Conservation (phyloP, 2,329 filamentous ascomycete species). For the Diplocarpon rosae region DNA sequence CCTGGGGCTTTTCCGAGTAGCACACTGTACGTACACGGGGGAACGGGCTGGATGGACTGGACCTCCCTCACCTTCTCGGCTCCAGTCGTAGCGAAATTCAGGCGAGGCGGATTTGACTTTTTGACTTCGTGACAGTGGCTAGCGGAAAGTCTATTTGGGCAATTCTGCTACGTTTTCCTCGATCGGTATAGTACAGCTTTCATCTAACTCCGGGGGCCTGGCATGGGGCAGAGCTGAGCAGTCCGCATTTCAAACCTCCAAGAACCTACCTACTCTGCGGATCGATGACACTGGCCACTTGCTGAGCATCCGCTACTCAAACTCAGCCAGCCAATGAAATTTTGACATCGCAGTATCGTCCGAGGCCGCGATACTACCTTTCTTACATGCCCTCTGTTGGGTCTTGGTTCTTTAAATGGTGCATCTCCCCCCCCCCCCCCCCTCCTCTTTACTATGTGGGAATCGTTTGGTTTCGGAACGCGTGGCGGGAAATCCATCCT, state of each 20-base stretch:
- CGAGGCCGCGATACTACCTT: slow-evolving; percentile 2
- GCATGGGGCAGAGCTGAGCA: too few relatives aligned
- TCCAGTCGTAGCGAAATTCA: neutral
- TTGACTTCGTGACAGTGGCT: slow-evolving; percentile 11
- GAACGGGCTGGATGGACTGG: neutral
- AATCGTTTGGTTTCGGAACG: too few relatives aligned
- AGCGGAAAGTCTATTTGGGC: slow-evolving; percentile 7
- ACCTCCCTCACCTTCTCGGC: neutral
- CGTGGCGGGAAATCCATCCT: too few relatives aligned
- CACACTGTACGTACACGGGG: too few relatives aligned
- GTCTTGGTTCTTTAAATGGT: neutral
- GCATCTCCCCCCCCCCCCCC: too few relatives aligned
- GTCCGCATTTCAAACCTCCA: too few relatives aligned
- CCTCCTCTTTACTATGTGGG: too few relatives aligned
- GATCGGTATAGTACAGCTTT: slow-evolving; percentile 1
- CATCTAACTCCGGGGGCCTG: too few relatives aligned
- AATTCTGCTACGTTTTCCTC: slow-evolving; percentile 3
- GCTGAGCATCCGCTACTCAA: neutral
- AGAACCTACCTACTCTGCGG: neutral
- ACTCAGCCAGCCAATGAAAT: neutral
- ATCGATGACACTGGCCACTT: neutral
- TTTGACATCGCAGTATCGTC: slow-evolving; percentile 4
- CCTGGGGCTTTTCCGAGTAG: too few relatives aligned
- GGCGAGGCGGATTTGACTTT: neutral
- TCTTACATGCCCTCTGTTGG: neutral